phyloP scores from a whole-genome alignment of 306 rosid genomes.

The Vachellia collinsii region DNA sequence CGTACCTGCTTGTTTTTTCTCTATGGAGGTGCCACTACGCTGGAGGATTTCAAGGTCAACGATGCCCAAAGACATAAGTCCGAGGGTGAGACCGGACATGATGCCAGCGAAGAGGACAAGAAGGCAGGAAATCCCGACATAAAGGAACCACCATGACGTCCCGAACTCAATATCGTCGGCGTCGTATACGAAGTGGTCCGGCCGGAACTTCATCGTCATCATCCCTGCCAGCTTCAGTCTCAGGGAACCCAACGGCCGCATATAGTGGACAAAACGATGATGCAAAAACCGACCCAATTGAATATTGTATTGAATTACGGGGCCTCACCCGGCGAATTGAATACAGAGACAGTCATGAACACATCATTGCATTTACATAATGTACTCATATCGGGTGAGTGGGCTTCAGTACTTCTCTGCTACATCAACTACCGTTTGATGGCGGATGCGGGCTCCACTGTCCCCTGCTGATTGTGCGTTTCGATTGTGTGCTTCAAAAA shows the following conservation, averaged over 20 bases:
- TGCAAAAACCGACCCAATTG: background rate
- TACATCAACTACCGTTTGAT: background rate
- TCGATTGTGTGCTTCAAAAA: background rate
- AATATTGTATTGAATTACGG: background rate
- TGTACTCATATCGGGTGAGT: background rate
- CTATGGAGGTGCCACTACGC: slow-evolving; percentile 60
- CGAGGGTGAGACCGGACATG: slow-evolving; percentile 93
- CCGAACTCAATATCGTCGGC: slow-evolving; percentile 67
- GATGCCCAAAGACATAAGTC: slow-evolving; percentile 73
- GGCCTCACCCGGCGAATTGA: background rate
- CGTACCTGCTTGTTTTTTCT: slow-evolving; percentile 89
- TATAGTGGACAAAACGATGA: background rate
- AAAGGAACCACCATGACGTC: slow-evolving; percentile 68
- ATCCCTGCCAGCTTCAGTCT: slow-evolving; percentile 8
- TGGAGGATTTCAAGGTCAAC: slow-evolving; percentile 90
- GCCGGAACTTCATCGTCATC: slow-evolving; percentile 2
- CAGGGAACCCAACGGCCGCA: slow-evolving; percentile 28
- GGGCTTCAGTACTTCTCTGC: background rate
- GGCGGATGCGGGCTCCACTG: background rate
- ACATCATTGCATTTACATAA: background rate
- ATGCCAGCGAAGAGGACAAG: slow-evolving; percentile 89
- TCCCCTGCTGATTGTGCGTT: background rate
- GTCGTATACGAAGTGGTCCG: slow-evolving; percentile 44
- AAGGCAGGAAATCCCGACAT: slow-evolving; percentile 53
- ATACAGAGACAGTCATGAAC: background rate